Evolutionary conservation across 78 protist genomes (phyloP), one percentile per base, ranked within the genome.

Genomic region (Mantamonas sphyraenae): DNA sequence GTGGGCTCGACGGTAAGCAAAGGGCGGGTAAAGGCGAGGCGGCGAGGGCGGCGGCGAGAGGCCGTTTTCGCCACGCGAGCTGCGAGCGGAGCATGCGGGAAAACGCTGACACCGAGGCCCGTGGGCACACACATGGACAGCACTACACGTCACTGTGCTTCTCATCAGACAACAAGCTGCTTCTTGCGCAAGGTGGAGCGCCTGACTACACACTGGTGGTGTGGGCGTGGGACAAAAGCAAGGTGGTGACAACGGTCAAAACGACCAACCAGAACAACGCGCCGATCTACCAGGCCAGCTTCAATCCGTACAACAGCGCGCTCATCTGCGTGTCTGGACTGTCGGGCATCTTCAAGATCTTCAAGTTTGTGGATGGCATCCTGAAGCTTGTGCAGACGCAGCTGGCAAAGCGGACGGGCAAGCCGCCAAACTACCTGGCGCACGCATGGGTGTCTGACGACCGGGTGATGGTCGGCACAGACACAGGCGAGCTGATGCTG

Each of bases 361-460:
- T 73, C 33, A 47, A 40, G 50, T 24, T 81, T 34, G 34, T 35
- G 67, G 80, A 73, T 20, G 68, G 59, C 28, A 26, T 2, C 40
- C 62, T 77, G 14, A 66, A 65, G 66, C 73, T 43, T 33, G 12
- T 65, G 8, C 80, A 66, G 3, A 64, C 66, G 16, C 34, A 50
- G 28, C 34, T 79, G 53, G 74, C 56, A 53, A 43, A 64, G 30
- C 58, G n/a, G 35, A 55, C 61, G 37, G 39, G 31, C 24, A 63
- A 72, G 5, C 65, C 68, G 2, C 81, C 68, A 64, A 38, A 69
- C 45, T 85, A 80, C 71, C 60, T 66, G 43, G 45, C 71, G 35
- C 86, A 80, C 64, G 60, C 72, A 17, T 85, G 90, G 90, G 64
- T 85, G 34, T 9, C 73, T 2, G 22, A 62, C 3, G 83, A 84